Conservation (phyloP, 2,329 filamentous ascomycete species). For the Thielaviopsis euricoi region DNA sequence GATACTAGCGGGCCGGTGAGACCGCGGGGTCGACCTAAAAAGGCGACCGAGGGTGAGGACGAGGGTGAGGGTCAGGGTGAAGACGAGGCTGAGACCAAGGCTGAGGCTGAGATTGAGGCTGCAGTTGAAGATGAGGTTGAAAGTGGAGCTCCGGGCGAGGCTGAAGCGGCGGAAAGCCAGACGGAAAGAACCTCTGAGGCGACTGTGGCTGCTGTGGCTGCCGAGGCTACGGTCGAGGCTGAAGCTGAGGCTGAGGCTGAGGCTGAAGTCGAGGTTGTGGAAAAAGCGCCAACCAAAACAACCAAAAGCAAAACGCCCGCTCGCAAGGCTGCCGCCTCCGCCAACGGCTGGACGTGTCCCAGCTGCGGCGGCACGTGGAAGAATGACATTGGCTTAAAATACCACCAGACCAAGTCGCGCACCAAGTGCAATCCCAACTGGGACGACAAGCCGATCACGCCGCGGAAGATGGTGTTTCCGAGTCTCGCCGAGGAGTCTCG, state of each 20-base stretch:
- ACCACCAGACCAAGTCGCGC: slow-evolving; percentile 38
- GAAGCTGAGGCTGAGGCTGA: not conserved
- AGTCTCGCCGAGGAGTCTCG: not conserved
- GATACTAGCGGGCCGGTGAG: not conserved
- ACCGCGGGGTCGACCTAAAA: not conserved
- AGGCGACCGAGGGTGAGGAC: not conserved
- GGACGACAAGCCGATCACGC: slow-evolving; percentile 8
- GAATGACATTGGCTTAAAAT: slow-evolving; percentile 40
- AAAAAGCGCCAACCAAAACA: not conserved
- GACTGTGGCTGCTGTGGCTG: not conserved
- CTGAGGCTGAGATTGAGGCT: not conserved
- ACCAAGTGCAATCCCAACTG: slow-evolving; percentile 35
- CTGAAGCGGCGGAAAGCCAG: not conserved
- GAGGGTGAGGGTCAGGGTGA: not conserved
- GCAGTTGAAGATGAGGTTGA: not conserved
- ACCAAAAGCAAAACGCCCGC: not conserved
- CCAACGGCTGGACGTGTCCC: slow-evolving; percentile 29
- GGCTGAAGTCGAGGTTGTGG: not conserved
- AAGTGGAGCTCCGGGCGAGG: not conserved
- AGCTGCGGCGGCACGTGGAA: slow-evolving; percentile 40
- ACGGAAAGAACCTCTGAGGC: not conserved
- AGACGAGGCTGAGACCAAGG: not conserved
- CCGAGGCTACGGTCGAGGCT: not conserved
- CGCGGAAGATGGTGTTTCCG: slow-evolving; percentile 4
- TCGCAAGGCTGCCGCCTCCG: slow-evolving; percentile 3